Conservation (phyloP, 2,329 filamentous ascomycete species). For the Pseudofabraea citricarpa region DNA sequence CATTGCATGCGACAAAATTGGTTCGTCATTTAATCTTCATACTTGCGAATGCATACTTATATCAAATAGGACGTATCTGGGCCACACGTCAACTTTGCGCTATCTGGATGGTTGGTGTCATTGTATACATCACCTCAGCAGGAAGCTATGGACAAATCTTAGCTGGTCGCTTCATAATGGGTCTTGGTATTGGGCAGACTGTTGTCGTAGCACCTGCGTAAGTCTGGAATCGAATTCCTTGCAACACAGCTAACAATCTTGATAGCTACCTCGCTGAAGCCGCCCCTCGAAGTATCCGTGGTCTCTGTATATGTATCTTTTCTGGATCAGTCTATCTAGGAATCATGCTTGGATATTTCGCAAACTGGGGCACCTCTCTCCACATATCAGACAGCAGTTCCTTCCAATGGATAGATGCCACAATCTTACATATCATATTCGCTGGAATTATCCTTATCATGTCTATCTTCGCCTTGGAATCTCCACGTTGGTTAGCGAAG, state of each 20-base stretch:
- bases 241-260: slow-evolving; percentile 33
- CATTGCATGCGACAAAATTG: slow-evolving; percentile 17
- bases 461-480: slow-evolving; percentile 25
- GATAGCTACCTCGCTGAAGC: slow-evolving; percentile 34
- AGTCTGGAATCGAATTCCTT: slow-evolving; percentile 14
- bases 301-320: slow-evolving; percentile 21
- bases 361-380: slow-evolving; percentile 20
- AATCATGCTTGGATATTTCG: slow-evolving; percentile 22
- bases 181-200: slow-evolving; percentile 65
- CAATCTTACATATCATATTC: slow-evolving; percentile 59
- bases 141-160: slow-evolving; percentile 57
- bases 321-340: slow-evolving; percentile 17
- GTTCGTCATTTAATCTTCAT: slow-evolving; percentile 2
- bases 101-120: slow-evolving; percentile 20
- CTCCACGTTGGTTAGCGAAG: slow-evolving; percentile 46
- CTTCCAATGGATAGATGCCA: slow-evolving; percentile 59
- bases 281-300: slow-evolving; percentile 18
- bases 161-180: slow-evolving; percentile 66
- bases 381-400: slow-evolving; percentile 34
- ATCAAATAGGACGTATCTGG: slow-evolving; percentile 24
- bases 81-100: slow-evolving; percentile 18
- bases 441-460: slow-evolving; percentile 38
- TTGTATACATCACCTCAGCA: slow-evolving; percentile 29
- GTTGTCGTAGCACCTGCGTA: slow-evolving; percentile 39
- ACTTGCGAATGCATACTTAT: slow-evolving; percentile 14